Evolutionary conservation across 208 protist genomes (phyloP).

Genomic region (Leishmania lainsoni): DNA sequence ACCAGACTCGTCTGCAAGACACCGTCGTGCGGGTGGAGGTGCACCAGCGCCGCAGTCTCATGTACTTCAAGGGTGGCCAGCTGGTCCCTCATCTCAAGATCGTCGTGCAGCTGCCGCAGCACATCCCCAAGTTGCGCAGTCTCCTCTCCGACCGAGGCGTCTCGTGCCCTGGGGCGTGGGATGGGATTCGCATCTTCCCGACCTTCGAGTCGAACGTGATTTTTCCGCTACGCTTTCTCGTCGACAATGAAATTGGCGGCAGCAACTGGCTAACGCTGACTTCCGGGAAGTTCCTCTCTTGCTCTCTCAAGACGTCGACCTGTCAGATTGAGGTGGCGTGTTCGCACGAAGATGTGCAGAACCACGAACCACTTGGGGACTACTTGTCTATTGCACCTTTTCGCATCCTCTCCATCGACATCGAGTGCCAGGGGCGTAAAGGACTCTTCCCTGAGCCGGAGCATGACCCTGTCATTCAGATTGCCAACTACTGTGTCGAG

Average conservation of each 20-base stretch:
- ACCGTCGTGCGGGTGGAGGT: conserved; percentile 85
- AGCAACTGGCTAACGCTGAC: conserved; percentile 95
- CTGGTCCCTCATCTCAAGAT: conserved; percentile 77
- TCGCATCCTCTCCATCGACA: conserved; percentile 99
- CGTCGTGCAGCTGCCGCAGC: conserved; percentile 88
- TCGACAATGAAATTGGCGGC: conserved; percentile 97
- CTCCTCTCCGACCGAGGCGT: conserved; percentile 82
- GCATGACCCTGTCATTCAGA: conserved; percentile 99
- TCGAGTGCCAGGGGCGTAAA: conserved; percentile 98
- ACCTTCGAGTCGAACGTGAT: conserved; percentile 99
- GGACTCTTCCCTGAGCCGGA: conserved; percentile 99
- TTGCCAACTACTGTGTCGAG: conserved; percentile 97
- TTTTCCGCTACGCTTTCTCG: conserved; percentile 98
- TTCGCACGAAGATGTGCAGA: conserved; percentile 85
- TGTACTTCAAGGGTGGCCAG: conserved; percentile 74
- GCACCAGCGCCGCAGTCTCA: conserved; percentile 77
- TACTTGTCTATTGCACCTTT: conserved; percentile 98
- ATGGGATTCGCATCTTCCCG: conserved; percentile 77
- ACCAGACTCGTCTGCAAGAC: conserved; percentile 52
- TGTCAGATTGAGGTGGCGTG: conserved; percentile 94
- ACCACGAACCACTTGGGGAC: conserved; percentile 84
- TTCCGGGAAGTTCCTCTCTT: conserved; percentile 55
- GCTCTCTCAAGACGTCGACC: conserved; percentile 58
- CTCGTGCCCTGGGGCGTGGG: conserved; percentile 70
- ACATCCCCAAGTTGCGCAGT: conserved; percentile 87